Conservation (phyloP, 2,329 filamentous ascomycete species). For the Claviceps sp. region DNA sequence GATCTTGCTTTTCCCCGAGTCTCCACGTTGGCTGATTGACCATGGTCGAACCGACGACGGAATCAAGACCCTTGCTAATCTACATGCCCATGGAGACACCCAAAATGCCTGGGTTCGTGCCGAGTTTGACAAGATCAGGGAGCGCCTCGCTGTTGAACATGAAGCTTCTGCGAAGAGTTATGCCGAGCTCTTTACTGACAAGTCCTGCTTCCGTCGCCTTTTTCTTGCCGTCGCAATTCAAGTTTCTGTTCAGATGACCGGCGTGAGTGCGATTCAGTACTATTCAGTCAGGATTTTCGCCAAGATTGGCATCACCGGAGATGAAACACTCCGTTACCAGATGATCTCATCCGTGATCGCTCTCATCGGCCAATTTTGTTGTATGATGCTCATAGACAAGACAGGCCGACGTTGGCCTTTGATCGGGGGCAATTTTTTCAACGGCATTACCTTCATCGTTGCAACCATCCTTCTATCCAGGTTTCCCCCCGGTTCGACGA, state of each 20-base stretch:
- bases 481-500: neutral
- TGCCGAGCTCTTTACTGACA: neutral
- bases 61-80: neutral
- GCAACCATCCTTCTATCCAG: neutral
- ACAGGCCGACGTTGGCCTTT: neutral
- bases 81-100: neutral
- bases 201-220: neutral
- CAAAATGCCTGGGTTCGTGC: neutral
- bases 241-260: neutral
- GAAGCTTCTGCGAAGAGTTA: neutral
- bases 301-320: neutral
- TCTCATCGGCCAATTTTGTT: neutral
- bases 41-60: neutral
- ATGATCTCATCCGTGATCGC: neutral
- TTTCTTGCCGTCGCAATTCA: neutral
- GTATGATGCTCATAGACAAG: neutral
- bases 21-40: neutral
- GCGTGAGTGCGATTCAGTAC: neutral
- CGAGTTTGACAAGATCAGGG: neutral
- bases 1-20: neutral
- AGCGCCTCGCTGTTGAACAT: neutral
- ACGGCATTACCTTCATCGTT: neutral
- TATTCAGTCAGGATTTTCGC: neutral
- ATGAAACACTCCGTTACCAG: neutral
- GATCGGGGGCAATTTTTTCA: neutral